These are phyloP conservation scores for Lasiosphaeria miniovina DNA, from an alignment of 495 filamentous ascomycete species.

Conservation along the genomic window DNA sequence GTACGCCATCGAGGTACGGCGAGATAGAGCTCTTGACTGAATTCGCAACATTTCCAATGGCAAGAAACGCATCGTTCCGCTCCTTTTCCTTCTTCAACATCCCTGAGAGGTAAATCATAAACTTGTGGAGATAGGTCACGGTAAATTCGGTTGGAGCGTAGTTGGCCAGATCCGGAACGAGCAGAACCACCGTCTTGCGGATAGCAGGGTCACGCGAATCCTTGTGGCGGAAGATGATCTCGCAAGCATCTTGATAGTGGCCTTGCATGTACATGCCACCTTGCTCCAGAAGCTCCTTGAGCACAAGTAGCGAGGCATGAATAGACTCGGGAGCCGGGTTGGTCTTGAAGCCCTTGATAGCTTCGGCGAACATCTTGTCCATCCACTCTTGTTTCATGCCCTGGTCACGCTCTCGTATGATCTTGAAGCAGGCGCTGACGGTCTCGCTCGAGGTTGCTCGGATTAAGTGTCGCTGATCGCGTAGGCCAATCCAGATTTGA, in stretches of 20 bases:
- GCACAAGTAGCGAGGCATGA: conserved; percentile 85
- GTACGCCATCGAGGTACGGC: conserved; percentile 91
- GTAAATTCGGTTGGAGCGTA: conserved; percentile 88
- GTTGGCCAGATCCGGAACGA: conserved; percentile 88
- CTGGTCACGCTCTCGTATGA: conserved; percentile 86
- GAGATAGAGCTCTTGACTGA: conserved; percentile 88
- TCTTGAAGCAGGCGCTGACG: conserved; percentile 87
- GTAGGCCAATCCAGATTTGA: conserved; percentile 88
- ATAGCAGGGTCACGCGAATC: conserved; percentile 88
- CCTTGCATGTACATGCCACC: conserved; percentile 99
- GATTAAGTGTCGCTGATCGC: conserved; percentile 85
- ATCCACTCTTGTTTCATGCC: conserved; percentile 82
- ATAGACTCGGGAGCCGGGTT: conserved; percentile 72
- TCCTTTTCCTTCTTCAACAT: conserved; percentile 97
- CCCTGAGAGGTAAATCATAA: conserved; percentile 92
- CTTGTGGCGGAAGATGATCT: conserved; percentile 84
- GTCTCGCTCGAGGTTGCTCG: conserved; percentile 88
- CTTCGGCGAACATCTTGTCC: conserved; percentile 79
- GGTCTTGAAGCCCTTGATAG: conserved; percentile 70
- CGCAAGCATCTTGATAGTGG: conserved; percentile 80
- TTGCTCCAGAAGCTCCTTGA: conserved; percentile 86
- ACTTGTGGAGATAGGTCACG: conserved; percentile 79
- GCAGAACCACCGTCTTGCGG: conserved; percentile 77
- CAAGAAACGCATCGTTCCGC: conserved; percentile 85
- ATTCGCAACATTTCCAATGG: conserved; percentile 94